phyloP scores from a whole-genome alignment of 2,329 filamentous ascomycete species.

The Stemphylium beticola region DNA sequence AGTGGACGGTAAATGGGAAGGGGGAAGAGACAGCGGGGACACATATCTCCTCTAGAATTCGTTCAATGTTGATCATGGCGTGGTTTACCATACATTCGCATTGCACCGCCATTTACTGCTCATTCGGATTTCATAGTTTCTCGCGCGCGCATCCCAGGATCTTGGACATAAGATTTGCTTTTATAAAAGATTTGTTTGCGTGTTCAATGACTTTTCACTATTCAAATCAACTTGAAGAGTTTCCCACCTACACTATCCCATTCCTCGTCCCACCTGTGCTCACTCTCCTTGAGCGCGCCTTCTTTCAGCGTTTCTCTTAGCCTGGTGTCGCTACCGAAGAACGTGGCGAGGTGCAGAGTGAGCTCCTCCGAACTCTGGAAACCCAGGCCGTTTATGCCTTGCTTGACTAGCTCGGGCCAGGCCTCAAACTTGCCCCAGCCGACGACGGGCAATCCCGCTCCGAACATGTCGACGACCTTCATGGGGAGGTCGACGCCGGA shows the following conservation, averaged over 20 bases:
- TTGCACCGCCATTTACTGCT: no score
- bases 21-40: no score
- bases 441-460: constrained; percentile 85
- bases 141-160: no score
- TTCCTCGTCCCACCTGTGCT: constrained; percentile 85
- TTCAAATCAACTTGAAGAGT: constrained; percentile 57
- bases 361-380: constrained; percentile 77
- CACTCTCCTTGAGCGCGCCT: constrained; percentile 76
- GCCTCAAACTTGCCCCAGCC: constrained; percentile 87
- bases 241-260: constrained; percentile 85
- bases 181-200: neutral
- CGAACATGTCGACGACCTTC: constrained; percentile 99
- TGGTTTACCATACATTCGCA: no score
- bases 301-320: constrained; percentile 67
- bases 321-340: constrained; percentile 63
- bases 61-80: no score
- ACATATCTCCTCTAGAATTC: no score
- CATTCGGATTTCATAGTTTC: no score
- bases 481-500: constrained; percentile 96
- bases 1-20: no score
- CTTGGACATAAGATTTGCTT: neutral
- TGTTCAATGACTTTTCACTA: neutral
- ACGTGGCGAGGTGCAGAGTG: constrained; percentile 63
- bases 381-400: constrained; percentile 83
- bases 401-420: constrained; percentile 87